These are phyloP conservation scores for Scenedesmus sp. DNA, from an alignment of 163 green algal genomes.

Conservation along the genomic window DNA sequence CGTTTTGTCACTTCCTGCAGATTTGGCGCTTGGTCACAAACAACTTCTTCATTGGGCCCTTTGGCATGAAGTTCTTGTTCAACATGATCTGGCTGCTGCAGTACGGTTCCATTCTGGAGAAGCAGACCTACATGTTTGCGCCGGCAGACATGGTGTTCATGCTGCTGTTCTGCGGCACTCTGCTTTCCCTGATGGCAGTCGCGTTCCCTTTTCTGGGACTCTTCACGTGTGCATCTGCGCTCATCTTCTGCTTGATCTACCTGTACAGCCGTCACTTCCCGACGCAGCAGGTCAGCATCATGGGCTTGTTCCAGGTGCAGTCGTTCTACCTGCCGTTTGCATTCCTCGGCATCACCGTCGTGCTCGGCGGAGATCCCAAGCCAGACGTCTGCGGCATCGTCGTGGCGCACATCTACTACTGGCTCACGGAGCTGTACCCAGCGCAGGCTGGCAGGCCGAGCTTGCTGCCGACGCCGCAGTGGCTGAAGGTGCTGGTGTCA, in stretches of 20 bases:
- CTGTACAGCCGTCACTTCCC: slow-evolving; percentile 80
- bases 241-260: slow-evolving; percentile 79
- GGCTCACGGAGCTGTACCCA: slow-evolving; percentile 95
- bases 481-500: slow-evolving; percentile 43
- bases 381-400: slow-evolving; percentile 92
- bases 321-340: slow-evolving; percentile 98
- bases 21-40: slow-evolving; percentile 71
- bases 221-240: slow-evolving; percentile 53
- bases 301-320: slow-evolving; percentile 95
- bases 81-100: slow-evolving; percentile 68
- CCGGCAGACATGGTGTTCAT: slow-evolving; percentile 72
- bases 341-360: slow-evolving; percentile 88
- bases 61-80: slow-evolving; percentile 64
- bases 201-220: slow-evolving; percentile 46
- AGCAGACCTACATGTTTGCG: slow-evolving; percentile 64
- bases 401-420: slow-evolving; percentile 94
- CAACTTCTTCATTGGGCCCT: slow-evolving; percentile 63
- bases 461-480: slow-evolving; percentile 53
- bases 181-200: background rate
- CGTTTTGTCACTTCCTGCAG: slow-evolving; percentile 48
- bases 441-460: slow-evolving; percentile 45
- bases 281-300: slow-evolving; percentile 70
- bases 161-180: slow-evolving; percentile 61
- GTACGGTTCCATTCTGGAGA: slow-evolving; percentile 65
- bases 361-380: slow-evolving; percentile 85